Evolutionary conservation across 2,329 filamentous ascomycete genomes (phyloP), one percentile per base, ranked within the genome.

Genomic region (Aspergillus niger): DNA sequence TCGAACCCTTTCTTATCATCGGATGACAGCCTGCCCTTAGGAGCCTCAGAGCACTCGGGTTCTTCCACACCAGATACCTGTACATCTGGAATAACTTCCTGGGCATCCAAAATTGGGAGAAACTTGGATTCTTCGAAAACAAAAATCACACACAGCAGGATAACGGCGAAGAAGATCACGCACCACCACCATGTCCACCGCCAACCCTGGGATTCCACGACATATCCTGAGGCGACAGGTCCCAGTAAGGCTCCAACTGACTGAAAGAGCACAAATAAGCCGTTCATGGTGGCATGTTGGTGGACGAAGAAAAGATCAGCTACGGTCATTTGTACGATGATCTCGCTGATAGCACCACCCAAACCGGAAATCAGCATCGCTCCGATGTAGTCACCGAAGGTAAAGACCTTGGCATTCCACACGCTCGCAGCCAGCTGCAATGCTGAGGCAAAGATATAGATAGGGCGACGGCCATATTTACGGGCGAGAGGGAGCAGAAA

Each of bases 181-280:
- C 69, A 76, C 74, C 74, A 83, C 80, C 80, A 82, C 75, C 76
- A 83, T 1, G 79, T 73, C 80, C 80, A 84, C 11, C 81, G 72
- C 82, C 82, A 85, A 0, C 80, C 81, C 64, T 80, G 75, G 1
- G 69, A 67, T 0, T 70, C 65, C 0, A 76, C 75, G n/a, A 80
- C 66, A 43, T 65, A 74, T 2, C 72, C 73, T 1, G 67, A 68
- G 1, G 63, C 64, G 4, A 79, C 69, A 0, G 78, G 74, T 0
- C 72, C 75, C 1, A 83, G 68, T 6, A 72, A 78, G 1, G 72
- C 68, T 15, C 72, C 69, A 50, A 73, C 57, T 17, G 53, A 69
- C 30, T 63, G 56, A 1, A 72, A 68, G 70, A 73, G 79, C 58
- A 80, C 69, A 60, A 81, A 85, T 10, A 81, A 73, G 0, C 70